Conservation (phyloP, 2,329 filamentous ascomycete species). For the Penicillium hesseltinei region DNA sequence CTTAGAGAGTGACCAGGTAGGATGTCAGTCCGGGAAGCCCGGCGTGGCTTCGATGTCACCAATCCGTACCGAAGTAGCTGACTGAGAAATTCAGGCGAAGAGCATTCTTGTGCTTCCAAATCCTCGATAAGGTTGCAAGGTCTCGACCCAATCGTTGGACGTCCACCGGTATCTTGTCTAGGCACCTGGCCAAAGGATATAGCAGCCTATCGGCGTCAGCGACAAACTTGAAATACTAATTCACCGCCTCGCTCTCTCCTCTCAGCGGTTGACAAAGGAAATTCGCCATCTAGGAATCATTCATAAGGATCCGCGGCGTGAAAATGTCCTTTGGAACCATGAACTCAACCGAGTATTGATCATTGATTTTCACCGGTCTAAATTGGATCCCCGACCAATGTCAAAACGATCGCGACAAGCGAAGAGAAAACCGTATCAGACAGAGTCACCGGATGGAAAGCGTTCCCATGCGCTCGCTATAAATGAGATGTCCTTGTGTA, state of each 20-base stretch:
- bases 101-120: background rate
- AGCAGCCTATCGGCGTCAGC: too few species aligned
- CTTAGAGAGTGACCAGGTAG: background rate
- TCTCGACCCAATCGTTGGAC: background rate
- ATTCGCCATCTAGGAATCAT: background rate
- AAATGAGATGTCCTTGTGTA: background rate
- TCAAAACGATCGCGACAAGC: background rate
- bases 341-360: background rate
- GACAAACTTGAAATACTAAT: too few species aligned
- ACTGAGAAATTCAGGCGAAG: background rate
- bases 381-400: background rate
- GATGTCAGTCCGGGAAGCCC: background rate
- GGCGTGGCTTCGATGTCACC: background rate
- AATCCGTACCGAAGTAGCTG: background rate
- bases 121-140: too few species aligned
- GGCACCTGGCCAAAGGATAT: too few species aligned
- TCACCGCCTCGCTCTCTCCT: too few species aligned
- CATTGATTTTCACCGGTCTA: background rate
- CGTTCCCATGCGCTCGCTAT: background rate
- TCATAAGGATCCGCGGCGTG: slow-evolving; percentile 15
- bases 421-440: background rate
- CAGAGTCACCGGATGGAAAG: background rate
- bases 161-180: background rate
- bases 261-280: background rate
- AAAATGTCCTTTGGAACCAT: background rate